Percentiles rank a stretch among this genome's conserved stretches.
These are phyloP conservation scores for Cryphonectria radicalis DNA, from an alignment of 2,329 filamentous ascomycete species.

Conservation along the genomic window DNA sequence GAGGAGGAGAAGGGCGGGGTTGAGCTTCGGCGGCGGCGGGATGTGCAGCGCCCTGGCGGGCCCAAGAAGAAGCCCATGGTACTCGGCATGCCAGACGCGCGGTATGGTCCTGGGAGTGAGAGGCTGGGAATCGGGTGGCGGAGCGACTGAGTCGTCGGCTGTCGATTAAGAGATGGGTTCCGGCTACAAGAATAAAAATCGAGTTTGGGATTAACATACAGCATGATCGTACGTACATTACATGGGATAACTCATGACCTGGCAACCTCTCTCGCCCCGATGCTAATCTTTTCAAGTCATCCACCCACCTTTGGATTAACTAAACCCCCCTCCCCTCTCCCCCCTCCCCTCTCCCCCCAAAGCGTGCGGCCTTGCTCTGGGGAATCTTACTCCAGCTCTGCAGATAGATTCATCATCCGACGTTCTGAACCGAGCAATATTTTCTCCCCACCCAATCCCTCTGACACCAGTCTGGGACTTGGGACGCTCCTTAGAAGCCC, in stretches of 20 bases:
- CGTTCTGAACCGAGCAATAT: not conserved
- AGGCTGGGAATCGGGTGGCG: conserved; percentile 33
- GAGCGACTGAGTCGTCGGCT: conserved; percentile 9
- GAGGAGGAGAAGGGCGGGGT: not conserved
- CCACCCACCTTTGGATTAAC: not conserved
- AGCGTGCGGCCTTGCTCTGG: no score
- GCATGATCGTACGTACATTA: not conserved
- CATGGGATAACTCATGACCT: not conserved
- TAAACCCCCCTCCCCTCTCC: no score
- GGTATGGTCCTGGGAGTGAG: conserved; percentile 30
- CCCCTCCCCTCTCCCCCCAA: no score
- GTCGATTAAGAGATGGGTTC: not conserved
- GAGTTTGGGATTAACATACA: not conserved
- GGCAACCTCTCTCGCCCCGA: not conserved
- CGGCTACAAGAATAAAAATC: not conserved
- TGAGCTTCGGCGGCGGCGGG: conserved; percentile 2
- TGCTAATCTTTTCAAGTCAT: not conserved
- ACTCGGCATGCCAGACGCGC: conserved; percentile 32
- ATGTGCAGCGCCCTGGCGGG: no score
- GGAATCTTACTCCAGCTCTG: not conserved
- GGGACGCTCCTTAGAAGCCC: not conserved
- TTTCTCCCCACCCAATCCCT: not conserved
- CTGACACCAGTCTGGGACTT: not conserved
- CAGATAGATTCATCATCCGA: not conserved
- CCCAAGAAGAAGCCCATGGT: conserved; percentile 13